Percentiles rank a stretch among this genome's conserved stretches.
These are phyloP conservation scores for Mortierella hygrophila DNA, from an alignment of 192 early-diverging fungal genomes.

Conservation along the genomic window DNA sequence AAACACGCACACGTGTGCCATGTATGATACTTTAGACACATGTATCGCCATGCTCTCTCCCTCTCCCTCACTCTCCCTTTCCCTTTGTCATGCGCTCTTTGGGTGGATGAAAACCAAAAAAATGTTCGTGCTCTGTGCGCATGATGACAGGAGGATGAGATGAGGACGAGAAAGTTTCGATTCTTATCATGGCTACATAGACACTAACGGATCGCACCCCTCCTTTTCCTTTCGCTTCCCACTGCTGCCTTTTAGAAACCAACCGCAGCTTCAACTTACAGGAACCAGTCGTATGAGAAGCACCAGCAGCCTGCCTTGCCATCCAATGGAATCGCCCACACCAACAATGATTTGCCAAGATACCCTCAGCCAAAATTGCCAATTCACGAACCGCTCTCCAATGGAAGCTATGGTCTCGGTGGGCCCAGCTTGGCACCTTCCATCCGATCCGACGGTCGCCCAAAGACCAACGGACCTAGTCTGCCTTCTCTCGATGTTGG, in stretches of 20 bases:
- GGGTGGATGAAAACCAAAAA: neutral
- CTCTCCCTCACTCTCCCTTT: neutral
- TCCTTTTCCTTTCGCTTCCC: neutral
- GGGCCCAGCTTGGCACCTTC: neutral
- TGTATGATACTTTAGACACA: neutral
- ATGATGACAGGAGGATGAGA: neutral
- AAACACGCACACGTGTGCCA: neutral
- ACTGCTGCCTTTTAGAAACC: neutral
- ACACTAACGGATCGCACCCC: neutral
- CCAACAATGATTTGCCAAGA: constrained; percentile 8
- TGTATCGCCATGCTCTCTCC: neutral
- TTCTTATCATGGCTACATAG: neutral
- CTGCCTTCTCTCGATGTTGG: constrained; percentile 30
- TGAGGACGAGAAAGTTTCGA: neutral
- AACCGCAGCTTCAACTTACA: constrained; percentile 3
- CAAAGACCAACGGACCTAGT: constrained; percentile 5
- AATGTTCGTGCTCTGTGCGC: neutral
- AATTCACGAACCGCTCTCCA: neutral
- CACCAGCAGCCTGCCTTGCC: neutral
- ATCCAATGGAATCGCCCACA: neutral
- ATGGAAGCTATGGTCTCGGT: neutral
- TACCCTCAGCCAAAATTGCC: constrained; percentile 5
- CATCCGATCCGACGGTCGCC: constrained; percentile 19
- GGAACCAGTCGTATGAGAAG: constrained; percentile 7
- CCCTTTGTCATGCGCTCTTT: neutral